Evolutionary conservation across 2,329 filamentous ascomycete species (phyloP), one percentile per base, ranked within the genome.

Genomic region (Hortaea werneckii): DNA sequence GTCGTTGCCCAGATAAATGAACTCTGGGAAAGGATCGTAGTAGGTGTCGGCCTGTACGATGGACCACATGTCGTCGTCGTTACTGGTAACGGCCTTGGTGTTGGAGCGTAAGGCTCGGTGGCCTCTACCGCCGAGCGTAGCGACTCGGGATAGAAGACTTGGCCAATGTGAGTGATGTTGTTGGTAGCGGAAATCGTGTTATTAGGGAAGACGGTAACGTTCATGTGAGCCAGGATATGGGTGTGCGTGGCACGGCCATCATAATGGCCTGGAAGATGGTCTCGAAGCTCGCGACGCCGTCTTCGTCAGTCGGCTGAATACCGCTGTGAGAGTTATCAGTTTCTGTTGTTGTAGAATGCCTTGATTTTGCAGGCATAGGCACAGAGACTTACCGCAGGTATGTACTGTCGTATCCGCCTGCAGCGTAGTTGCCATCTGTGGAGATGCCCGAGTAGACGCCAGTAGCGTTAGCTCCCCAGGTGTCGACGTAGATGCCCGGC

Each of bases 111-210:
- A 4, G 75, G 73, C 0, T 58, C 47, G 1, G 63, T 65, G 8
- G 60, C 59, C 50, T 79, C 73, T 44, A 82, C 76, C 37, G 66
- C 52, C 27, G 55, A 55, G 52, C 78, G 72, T 7, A 83, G 72
- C 50, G 69, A 66, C 58, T 82, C 74, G 59, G 83, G 77, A 46
- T 79, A 79, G 70, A 79, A 83, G 44, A 80, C 58, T 59, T 85
- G 80, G 13, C 80, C 80, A 34, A 82, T 70, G 63, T 83, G 79
- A 5, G 54, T 50, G 34, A 52, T 50, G 40, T 35, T 43, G 46
- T 53, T 55, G 10, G 39, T 41, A 37, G 34, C 73, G 37, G 65
- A 61, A 50, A 77, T 69, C 44, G 76, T 75, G 45, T 73, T 74
- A 57, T 74, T 78, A 34, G 44, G 45, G 29, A 47, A 47, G 40